Conservation (phyloP, 164 flowering plant species). For the Umbilicus rupestris region DNA sequence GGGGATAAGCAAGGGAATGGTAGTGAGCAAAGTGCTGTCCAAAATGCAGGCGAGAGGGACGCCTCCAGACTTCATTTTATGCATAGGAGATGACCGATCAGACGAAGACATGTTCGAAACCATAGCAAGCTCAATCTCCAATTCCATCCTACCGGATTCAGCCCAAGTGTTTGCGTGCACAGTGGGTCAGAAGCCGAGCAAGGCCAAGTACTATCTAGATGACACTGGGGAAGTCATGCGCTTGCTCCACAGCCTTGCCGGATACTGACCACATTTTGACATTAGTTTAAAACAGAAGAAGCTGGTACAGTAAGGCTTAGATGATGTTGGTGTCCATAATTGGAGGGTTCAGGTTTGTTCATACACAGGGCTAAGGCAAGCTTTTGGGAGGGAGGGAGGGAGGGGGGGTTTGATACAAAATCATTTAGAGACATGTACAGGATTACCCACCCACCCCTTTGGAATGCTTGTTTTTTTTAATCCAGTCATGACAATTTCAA, state of each 20-base stretch:
- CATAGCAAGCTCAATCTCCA: conserved; percentile 24
- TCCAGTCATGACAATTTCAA: not conserved
- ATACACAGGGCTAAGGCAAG: conserved; percentile 7
- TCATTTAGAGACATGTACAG: not conserved
- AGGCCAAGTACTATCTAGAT: conserved; percentile 41
- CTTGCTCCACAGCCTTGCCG: conserved; percentile 7
- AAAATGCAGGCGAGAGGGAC: conserved; percentile 28
- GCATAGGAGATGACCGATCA: conserved; percentile 48
- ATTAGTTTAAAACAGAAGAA: not conserved
- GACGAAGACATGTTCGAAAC: conserved; percentile 54
- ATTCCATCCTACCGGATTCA: conserved; percentile 29
- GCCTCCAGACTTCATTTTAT: conserved; percentile 41
- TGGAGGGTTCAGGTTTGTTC: not conserved
- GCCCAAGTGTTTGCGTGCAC: conserved; percentile 55
- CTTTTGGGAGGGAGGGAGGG: not conserved
- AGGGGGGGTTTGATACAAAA: not conserved
- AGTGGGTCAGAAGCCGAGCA: conserved; percentile 48
- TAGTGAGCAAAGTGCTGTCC: conserved; percentile 31
- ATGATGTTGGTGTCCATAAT: conserved; percentile 4
- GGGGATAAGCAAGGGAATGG: conserved; percentile 45
- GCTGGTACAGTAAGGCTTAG: not conserved
- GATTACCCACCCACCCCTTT: too few species aligned
- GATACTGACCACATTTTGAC: conserved; percentile 5
- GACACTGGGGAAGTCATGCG: conserved; percentile 26
- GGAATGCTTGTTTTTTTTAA: too few species aligned